A percentile compares a stretch with the other conserved stretches of the same genome.
phyloP scores from a whole-genome alignment of 441 rosid genomes.

The Hura crepitans region DNA sequence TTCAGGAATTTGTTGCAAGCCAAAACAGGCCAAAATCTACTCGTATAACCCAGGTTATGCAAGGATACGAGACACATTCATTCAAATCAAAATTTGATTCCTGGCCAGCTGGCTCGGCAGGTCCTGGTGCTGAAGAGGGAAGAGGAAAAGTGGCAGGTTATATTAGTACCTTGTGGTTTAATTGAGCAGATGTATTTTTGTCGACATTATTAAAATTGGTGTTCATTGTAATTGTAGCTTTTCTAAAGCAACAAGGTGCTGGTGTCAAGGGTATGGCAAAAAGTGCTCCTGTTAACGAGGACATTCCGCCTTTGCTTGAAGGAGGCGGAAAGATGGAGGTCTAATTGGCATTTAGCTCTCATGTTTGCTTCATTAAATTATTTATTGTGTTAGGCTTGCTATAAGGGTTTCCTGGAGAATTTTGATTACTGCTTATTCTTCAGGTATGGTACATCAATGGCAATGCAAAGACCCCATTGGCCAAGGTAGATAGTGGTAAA shows the following conservation, averaged over 20 bases:
- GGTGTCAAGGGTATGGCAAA: conserved; percentile 80
- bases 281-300: conserved; percentile 75
- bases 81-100: conserved; percentile 92
- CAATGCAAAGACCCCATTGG: conserved; percentile 69
- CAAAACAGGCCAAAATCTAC: conserved; percentile 86
- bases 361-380: conserved; percentile 18
- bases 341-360: conserved; percentile 24
- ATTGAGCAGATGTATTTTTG: conserved; percentile 15
- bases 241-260: conserved; percentile 97
- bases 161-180: conserved; percentile 16
- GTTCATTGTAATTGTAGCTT: conserved; percentile 46
- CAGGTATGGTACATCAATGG: conserved; percentile 93
- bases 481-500: conserved; percentile 89
- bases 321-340: conserved; percentile 99
- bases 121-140: conserved; percentile 88
- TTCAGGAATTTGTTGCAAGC: conserved; percentile 71
- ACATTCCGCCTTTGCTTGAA: conserved; percentile 96
- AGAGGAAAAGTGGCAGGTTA: conserved; percentile 98
- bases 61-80: conserved; percentile 89
- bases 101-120: conserved; percentile 86
- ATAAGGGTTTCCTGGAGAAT: conserved; percentile 6
- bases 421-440: conserved; percentile 21
- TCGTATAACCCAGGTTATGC: conserved; percentile 75
- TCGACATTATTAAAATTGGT: conserved; percentile 27
- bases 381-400: conserved; percentile 15